Base-by-base conservation (phyloP, 2,329 filamentous ascomycete genomes). In the Ceratocystis destructans region DNA sequence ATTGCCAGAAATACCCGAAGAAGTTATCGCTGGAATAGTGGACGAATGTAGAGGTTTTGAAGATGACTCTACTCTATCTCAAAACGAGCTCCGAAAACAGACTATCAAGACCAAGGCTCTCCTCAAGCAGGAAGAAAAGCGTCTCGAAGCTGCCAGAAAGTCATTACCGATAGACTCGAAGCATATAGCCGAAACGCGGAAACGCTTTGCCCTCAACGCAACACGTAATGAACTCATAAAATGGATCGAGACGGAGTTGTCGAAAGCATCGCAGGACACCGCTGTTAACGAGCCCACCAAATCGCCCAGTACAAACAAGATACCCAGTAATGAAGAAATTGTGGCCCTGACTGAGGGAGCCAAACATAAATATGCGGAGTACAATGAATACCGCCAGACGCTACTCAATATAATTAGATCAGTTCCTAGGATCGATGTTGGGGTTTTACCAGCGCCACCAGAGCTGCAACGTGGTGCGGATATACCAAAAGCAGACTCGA, bases 231-330 rank as follows among this genome's bases (percentile, higher is more conserved):
- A 83, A 69, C 77, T 87, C 63, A 87, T 87, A 67, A 77, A 74
- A 66, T 87, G 85, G 85, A 86, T 87, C 66, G 85, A 87, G 72
- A 76, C 75, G 4, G 85, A 87, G 72, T 74, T 87, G 25, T 61
- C 67, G 68, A 44, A 66, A 71, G 61, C 61, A 3, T 63, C 64
- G 3, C 37, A 46, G 5, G 41, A 64, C 7, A 28, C 31, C 15
- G 44, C 31, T 22, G 22, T 28, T 15, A 62, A 46, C 15, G 57
- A 62, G 20, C n/a, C 41, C 5, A 20, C 64, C 5, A 31, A 61
- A n/a, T 66, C 67, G 3, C 44, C 67, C 6, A 64, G 33, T 7
- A 70, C 28, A 50, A 64, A 46, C 46, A 64, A 22, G 59, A 69
- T 20, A 62, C 46, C 48, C 53, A 65, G 20, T 15, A 62, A 44